A percentile compares a stretch with the other conserved stretches of the same genome.
Evolutionary conservation across 1,284 basidiomycete genomes (phyloP).

Genomic region (Cutaneotrichosporon cavernicola): DNA sequence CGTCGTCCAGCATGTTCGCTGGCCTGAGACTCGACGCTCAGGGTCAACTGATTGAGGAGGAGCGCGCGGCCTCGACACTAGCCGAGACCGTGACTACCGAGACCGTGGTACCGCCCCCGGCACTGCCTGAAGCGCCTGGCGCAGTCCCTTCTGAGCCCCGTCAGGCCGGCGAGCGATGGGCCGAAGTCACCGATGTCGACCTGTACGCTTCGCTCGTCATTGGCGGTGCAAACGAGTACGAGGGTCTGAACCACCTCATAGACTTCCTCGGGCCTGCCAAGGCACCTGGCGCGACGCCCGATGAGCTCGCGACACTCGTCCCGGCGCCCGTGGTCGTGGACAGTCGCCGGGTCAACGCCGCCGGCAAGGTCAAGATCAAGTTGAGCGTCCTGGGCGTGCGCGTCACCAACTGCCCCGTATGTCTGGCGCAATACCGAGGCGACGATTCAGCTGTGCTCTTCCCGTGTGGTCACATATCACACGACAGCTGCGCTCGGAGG

Average conservation of each 20-base stretch:
- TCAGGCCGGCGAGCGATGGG: not conserved
- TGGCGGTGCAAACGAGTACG: constrained; percentile 60
- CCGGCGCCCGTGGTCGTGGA: constrained; percentile 65
- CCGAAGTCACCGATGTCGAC: constrained; percentile 60
- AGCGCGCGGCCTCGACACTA: not conserved
- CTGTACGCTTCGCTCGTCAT: constrained; percentile 60
- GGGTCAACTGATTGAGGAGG: not conserved
- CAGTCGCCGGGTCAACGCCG: constrained; percentile 64
- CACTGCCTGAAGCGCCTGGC: not conserved
- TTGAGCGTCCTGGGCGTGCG: constrained; percentile 66
- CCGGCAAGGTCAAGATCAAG: constrained; percentile 76
- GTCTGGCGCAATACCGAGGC: constrained; percentile 70
- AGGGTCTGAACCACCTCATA: constrained; percentile 63
- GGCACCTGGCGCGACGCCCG: constrained; percentile 39
- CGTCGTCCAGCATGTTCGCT: not conserved
- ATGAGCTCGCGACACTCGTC: constrained; percentile 54
- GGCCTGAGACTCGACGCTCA: constrained; percentile 1
- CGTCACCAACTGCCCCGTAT: constrained; percentile 77
- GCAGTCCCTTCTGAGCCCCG: not conserved
- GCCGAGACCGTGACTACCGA: not conserved
- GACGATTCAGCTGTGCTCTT: constrained; percentile 62
- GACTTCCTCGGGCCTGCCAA: constrained; percentile 63
- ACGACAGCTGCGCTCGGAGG: constrained; percentile 46
- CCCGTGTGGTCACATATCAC: constrained; percentile 66
- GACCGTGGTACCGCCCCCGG: not conserved